phyloP scores from a whole-genome alignment of 1,284 basidiomycete genomes.

The Cryptococcus hybrid region DNA sequence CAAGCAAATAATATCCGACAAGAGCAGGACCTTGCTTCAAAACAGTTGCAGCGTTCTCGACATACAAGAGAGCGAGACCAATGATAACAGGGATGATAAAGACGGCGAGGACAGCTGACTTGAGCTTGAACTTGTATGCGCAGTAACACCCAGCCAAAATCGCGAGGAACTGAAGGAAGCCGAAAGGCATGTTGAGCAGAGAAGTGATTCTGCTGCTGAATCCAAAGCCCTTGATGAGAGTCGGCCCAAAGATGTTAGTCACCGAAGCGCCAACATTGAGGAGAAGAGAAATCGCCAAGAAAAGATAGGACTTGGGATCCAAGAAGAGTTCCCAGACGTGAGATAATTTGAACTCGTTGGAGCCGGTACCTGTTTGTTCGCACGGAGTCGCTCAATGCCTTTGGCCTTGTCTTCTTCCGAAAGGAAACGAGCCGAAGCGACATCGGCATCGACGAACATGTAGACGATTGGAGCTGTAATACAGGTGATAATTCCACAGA shows the following conservation, averaged over 20 bases:
- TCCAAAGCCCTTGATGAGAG: constrained; percentile 37
- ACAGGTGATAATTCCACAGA: constrained; percentile 32
- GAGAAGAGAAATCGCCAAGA: constrained; percentile 38
- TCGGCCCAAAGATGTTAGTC: constrained; percentile 36
- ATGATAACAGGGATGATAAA: constrained; percentile 42
- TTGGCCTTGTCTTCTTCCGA: constrained; percentile 43
- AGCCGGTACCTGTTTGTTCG: constrained; percentile 49
- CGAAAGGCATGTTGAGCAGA: constrained; percentile 52
- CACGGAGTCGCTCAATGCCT: constrained; percentile 50
- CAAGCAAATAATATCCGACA: constrained; percentile 50
- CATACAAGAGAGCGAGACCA: constrained; percentile 31
- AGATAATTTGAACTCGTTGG: constrained; percentile 44
- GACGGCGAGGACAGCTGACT: constrained; percentile 35
- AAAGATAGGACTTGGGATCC: constrained; percentile 47
- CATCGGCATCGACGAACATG: constrained; percentile 40
- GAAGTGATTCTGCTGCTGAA: constrained; percentile 35
- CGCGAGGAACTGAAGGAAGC: constrained; percentile 37
- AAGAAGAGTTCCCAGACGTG: constrained; percentile 47
- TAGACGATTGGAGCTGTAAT: constrained; percentile 42
- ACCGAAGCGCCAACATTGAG: constrained; percentile 37
- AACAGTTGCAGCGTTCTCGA: constrained; percentile 12
- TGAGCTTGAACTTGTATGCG: constrained; percentile 35
- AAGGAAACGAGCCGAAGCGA: constrained; percentile 47
- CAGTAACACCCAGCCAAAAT: constrained; percentile 38
- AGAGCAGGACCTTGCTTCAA: constrained; percentile 21